These are phyloP conservation scores for Aquilaria sinensis DNA, from an alignment of 345 rosid genomes.

Conservation along the genomic window DNA sequence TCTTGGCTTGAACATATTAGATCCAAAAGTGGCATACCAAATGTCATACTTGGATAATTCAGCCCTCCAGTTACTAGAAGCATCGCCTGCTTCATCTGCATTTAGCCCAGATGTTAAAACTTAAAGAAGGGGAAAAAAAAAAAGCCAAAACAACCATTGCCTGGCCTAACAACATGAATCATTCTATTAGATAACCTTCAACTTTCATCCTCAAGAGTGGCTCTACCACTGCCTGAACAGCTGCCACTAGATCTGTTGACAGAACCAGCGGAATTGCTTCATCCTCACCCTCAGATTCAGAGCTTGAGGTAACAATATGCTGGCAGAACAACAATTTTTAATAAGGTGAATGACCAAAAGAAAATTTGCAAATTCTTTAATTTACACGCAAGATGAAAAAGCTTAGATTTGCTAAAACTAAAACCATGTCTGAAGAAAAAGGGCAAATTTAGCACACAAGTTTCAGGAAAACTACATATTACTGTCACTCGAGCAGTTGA, in stretches of 20 bases:
- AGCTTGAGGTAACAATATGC: conserved; percentile 40
- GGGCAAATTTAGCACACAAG: no score
- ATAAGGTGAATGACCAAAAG: not conserved
- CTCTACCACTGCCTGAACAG: conserved; percentile 31
- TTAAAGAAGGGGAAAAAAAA: not conserved
- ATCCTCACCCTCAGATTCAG: conserved; percentile 57
- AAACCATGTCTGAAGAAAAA: no score
- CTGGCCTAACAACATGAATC: not conserved
- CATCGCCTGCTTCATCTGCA: conserved; percentile 24
- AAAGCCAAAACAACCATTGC: not conserved
- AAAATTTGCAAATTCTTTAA: no score
- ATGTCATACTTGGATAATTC: conserved; percentile 56
- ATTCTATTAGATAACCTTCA: conserved; percentile 26
- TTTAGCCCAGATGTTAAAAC: conserved; percentile 1
- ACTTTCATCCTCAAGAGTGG: conserved; percentile 57
- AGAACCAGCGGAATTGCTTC: conserved; percentile 11
- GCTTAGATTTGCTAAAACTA: not conserved
- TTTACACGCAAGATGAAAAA: not conserved
- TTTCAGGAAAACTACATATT: no score
- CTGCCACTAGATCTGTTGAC: conserved; percentile 20
- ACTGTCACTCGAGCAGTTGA: no score
- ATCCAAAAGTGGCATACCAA: conserved; percentile 87
- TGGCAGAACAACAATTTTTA: conserved; percentile 16
- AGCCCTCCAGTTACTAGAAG: conserved; percentile 49
- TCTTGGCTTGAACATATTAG: conserved; percentile 79